Base-by-base conservation (phyloP, 1,284 basidiomycete genomes). In the Malassezia restricta region DNA sequence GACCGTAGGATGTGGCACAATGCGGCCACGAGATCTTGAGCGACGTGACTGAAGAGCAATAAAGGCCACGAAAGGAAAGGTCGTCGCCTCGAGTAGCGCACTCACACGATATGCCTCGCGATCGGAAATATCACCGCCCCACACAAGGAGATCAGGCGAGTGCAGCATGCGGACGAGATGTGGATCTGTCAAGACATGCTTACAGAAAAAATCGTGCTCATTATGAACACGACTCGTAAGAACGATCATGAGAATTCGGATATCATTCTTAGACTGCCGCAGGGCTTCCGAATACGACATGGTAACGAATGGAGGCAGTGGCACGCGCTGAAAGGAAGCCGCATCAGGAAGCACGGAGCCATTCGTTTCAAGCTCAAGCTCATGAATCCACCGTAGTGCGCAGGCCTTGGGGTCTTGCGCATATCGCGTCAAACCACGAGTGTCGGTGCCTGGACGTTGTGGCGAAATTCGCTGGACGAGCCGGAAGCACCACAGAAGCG, bases 211-310 rank as follows among this genome's bases (percentile, higher is more conserved):
- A 1, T 82, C 77, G 37, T 85, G 85, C 64, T 91, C 83, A 66
- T 92, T 87, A 64, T 96, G 90, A 65, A 94, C 89, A 33, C 82
- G 82, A 64, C 86, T 88, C 43, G 89, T 83, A n/a, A 96, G 77
- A 1, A 95, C 75, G 1, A 91, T 80, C 62, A 86, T 85, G 0
- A 84, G 83, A 42, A 94, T 79, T 71, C 80, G 81, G 24, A 80
- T 76, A 42, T 91, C 83, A 47, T 78, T 79, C 68, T 87, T 80
- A 54, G 86, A 84, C 14, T 74, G 69, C 43, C 80, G 78, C 55
- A 92, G 75, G 39, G 84, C 84, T 6, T 84, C 80, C 58, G 91
- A 86, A 69, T 96, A 95, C n/a, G 81, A 78, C 0, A 84, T 84
- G 4, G 84, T 72, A 47, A 79, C 82, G 75, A 94, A 90, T 0